Conservation (phyloP, 495 filamentous ascomycete genomes). For the Endocarpon pusillum region DNA sequence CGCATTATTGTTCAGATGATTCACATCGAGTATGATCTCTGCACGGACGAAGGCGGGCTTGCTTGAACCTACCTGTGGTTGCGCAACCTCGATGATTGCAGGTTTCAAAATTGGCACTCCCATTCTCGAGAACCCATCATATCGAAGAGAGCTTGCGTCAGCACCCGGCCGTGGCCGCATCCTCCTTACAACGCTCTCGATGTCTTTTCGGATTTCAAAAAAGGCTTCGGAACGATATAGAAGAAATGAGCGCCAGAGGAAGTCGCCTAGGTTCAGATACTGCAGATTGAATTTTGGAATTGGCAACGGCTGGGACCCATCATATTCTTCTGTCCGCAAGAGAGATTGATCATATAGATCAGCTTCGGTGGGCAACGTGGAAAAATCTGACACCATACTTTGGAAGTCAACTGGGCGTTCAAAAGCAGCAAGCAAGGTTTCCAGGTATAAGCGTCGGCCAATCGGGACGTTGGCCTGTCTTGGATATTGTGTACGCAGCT, state of each 20-base stretch:
- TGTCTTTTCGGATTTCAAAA: constrained; percentile 80
- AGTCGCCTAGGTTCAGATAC: constrained; percentile 88
- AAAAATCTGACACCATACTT: constrained; percentile 52
- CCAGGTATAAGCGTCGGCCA: constrained; percentile 52
- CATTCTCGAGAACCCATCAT: constrained; percentile 83
- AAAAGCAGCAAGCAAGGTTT: constrained; percentile 59
- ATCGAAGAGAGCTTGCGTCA: constrained; percentile 43
- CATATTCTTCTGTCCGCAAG: constrained; percentile 71
- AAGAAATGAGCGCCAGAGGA: constrained; percentile 82
- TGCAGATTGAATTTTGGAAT: constrained; percentile 92
- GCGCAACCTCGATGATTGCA: constrained; percentile 73
- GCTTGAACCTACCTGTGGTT: constrained; percentile 67
- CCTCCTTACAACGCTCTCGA: constrained; percentile 65
- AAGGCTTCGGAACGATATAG: constrained; percentile 85
- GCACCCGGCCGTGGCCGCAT: constrained; percentile 51
- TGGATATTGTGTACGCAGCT: constrained; percentile 66
- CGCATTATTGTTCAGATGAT: constrained; percentile 52
- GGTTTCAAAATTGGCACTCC: constrained; percentile 73
- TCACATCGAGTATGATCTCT: constrained; percentile 79
- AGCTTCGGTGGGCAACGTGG: constrained; percentile 66
- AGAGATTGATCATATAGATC: constrained; percentile 71
- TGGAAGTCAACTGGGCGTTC: constrained; percentile 73
- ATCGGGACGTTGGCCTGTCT: constrained; percentile 41
- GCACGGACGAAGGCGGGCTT: constrained; percentile 74
- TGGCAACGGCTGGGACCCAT: constrained; percentile 75